Evolutionary conservation across 441 rosid genomes (phyloP).

Genomic region (Erodium trifolium): DNA sequence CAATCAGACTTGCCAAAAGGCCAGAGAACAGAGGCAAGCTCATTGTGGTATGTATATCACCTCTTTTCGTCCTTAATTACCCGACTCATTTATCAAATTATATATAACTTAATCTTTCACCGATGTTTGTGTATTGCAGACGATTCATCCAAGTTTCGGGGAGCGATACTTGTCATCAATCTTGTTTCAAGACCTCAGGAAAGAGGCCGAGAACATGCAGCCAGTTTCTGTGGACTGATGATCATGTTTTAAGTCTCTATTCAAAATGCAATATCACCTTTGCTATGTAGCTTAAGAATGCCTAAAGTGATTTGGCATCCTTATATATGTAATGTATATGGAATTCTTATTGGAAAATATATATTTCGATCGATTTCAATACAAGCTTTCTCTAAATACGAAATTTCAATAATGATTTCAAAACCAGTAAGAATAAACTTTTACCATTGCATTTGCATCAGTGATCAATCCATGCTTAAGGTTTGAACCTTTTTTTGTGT

Average conservation of each 20-base stretch:
- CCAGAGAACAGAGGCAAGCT: conserved; percentile 1
- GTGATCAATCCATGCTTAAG: no score
- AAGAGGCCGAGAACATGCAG: conserved; percentile 77
- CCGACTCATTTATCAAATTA: no score
- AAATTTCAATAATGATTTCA: no score
- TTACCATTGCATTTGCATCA: no score
- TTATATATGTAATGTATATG: no score
- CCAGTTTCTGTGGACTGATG: conserved; percentile 73
- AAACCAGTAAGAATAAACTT: no score
- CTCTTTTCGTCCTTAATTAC: no score
- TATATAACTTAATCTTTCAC: no score
- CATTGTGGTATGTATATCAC: neutral
- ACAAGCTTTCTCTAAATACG: no score
- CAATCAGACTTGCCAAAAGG: neutral
- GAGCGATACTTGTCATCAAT: conserved; percentile 78
- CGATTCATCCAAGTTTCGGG: conserved; percentile 84
- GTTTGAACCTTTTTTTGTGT: no score
- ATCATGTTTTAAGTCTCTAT: neutral
- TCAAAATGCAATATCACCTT: neutral
- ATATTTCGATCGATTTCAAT: no score
- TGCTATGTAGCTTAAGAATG: neutral
- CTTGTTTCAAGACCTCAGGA: conserved; percentile 71
- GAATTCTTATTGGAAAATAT: no score
- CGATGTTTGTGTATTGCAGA: conserved; percentile 11
- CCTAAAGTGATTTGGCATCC: neutral